Percentiles rank a stretch among this genome's conserved stretches.
Evolutionary conservation across 2,329 filamentous ascomycete species (phyloP).

Genomic region (Pseudocercospora macadamiae): DNA sequence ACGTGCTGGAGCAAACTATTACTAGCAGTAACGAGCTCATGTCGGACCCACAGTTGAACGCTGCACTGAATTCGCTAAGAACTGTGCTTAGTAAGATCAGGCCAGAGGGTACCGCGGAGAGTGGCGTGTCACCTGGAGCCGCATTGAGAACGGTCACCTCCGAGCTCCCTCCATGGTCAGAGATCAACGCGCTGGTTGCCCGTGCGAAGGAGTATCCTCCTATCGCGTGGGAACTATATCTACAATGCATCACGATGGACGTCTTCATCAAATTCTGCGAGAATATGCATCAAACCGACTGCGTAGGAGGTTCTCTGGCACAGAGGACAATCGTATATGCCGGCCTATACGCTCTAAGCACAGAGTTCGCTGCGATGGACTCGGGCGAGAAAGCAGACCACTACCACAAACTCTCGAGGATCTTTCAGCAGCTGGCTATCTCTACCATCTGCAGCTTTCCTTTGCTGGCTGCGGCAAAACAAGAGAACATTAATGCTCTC

Average conservation of each 20-base stretch:
- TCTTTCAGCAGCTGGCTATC: not conserved
- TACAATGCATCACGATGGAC: not conserved
- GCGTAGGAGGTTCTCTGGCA: not conserved
- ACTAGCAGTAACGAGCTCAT: conserved; percentile 1
- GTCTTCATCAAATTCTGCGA: conserved; percentile 8
- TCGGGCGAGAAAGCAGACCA: not conserved
- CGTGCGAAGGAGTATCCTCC: conserved; percentile 4
- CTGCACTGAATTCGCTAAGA: not conserved
- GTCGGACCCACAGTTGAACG: conserved; percentile 1
- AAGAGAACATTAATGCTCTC: conserved; percentile 3
- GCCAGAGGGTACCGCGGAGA: not conserved
- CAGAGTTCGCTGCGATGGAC: conserved; percentile 5
- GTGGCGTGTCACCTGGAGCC: not conserved
- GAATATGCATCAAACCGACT: conserved; percentile 1
- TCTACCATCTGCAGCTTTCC: conserved; percentile 5
- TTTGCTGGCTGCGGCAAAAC: conserved; percentile 4
- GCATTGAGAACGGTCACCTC: not conserved
- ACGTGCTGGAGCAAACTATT: conserved; percentile 7
- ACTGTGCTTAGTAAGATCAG: conserved; percentile 1
- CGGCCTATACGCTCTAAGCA: not conserved
- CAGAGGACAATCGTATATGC: conserved; percentile 9
- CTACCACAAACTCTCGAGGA: not conserved
- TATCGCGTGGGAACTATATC: conserved; percentile 8
- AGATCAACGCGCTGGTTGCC: conserved; percentile 4
- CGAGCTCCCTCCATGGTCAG: conserved; percentile 1